Evolutionary conservation across 1,284 basidiomycete genomes (phyloP).

Genomic region (Neonothopanus nambi): DNA sequence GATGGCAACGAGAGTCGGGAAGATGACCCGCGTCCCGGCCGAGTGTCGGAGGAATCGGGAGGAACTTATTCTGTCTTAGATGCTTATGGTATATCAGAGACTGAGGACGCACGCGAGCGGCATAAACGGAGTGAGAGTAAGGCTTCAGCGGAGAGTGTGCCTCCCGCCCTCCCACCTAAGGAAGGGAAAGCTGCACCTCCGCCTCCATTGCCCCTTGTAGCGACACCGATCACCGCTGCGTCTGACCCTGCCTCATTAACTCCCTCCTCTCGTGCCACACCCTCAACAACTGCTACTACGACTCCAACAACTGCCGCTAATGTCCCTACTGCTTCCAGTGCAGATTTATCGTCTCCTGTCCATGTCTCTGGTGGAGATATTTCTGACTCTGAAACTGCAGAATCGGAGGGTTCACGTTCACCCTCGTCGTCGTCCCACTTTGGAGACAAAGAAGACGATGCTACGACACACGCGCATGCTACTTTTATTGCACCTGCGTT

Average conservation of each 20-base stretch:
- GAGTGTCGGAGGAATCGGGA: neutral
- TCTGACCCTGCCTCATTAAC: conserved; percentile 9
- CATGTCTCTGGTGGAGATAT: conserved; percentile 4
- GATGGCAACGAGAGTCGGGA: conserved; percentile 30
- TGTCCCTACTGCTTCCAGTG: neutral
- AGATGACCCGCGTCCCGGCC: neutral
- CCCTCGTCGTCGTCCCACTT: too few species aligned
- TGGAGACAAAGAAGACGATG: conserved; percentile 37
- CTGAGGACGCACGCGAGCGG: neutral
- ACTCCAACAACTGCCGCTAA: neutral
- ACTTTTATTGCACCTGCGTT: conserved; percentile 80
- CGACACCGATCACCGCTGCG: neutral
- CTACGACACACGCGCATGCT: conserved; percentile 61
- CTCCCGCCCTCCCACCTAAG: conserved; percentile 57
- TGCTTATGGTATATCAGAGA: conserved; percentile 4
- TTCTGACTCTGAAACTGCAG: conserved; percentile 9
- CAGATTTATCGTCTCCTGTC: neutral
- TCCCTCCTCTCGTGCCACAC: neutral
- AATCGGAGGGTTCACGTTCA: conserved; percentile 11
- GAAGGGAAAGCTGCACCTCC: conserved; percentile 28
- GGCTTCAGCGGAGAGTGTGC: conserved; percentile 21
- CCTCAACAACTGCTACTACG: neutral
- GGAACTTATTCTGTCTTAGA: conserved; percentile 1
- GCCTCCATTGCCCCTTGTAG: conserved; percentile 6
- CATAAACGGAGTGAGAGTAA: conserved; percentile 4